phyloP scores from a whole-genome alignment of 2,329 filamentous ascomycete species.

The Pestalotiopsis fici region DNA sequence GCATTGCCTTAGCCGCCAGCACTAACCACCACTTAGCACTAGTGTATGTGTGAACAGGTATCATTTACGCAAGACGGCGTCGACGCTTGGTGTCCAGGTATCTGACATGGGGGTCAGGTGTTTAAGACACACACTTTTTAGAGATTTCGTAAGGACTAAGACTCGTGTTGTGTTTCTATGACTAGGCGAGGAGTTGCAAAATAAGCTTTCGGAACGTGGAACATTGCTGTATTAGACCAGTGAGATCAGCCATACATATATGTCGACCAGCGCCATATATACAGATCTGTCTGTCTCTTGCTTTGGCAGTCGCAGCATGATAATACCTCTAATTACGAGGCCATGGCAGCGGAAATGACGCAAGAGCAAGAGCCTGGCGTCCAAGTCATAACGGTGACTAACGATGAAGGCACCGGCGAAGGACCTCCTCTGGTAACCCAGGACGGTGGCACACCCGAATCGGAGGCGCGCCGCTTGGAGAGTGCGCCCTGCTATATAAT shows the following conservation, averaged over 20 bases:
- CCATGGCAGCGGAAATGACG: not conserved
- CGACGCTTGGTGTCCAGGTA: not conserved
- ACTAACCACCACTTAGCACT: not conserved
- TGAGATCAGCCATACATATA: not conserved
- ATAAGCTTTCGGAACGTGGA: not conserved
- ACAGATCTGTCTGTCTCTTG: not conserved
- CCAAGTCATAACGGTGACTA: not conserved
- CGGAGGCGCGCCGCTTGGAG: not conserved
- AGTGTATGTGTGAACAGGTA: not conserved
- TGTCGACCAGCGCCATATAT: not conserved
- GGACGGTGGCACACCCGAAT: not conserved
- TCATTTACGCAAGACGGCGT: not conserved
- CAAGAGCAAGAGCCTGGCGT: not conserved
- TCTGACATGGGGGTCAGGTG: not conserved
- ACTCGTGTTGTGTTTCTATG: not conserved
- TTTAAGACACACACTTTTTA: not conserved
- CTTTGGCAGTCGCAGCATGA: not conserved
- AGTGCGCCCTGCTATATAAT: not conserved
- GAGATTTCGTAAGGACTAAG: not conserved
- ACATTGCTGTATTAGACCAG: not conserved
- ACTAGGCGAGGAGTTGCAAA: not conserved
- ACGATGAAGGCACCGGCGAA: not conserved
- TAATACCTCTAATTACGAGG: not conserved
- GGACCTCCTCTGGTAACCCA: not conserved
- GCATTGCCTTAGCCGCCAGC: not conserved